Evolutionary conservation across 352 stramenopile genomes (phyloP).

Genomic region (Phytophthora sp.): DNA sequence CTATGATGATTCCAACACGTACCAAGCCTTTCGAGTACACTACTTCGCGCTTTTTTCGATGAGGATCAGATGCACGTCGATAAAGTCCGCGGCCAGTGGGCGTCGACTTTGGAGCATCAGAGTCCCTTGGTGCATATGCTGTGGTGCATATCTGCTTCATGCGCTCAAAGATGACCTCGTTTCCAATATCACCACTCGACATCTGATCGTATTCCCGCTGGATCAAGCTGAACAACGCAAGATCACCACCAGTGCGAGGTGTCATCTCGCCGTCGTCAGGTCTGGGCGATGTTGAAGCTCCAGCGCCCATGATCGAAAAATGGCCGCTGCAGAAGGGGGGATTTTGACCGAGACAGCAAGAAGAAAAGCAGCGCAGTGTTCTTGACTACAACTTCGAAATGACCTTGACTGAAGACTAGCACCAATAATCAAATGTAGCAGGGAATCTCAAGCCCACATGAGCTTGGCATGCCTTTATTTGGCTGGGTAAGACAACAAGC

Average conservation of each 20-base stretch:
- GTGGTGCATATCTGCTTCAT: conserved; percentile 69
- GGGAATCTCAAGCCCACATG: neutral
- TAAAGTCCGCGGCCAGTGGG: conserved; percentile 45
- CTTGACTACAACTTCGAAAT: conserved; percentile 18
- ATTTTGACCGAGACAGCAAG: neutral
- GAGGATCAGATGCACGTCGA: conserved; percentile 55
- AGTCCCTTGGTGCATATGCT: conserved; percentile 50
- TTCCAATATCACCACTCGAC: conserved; percentile 48
- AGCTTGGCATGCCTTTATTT: conserved; percentile 29
- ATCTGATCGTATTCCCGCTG: conserved; percentile 74
- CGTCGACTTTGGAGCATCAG: conserved; percentile 33
- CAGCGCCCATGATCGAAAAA: conserved; percentile 42
- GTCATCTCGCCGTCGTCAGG: conserved; percentile 12
- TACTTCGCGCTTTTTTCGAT: conserved; percentile 75
- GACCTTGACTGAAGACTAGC: neutral
- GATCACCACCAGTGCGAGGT: conserved; percentile 23
- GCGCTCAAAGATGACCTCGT: conserved; percentile 79
- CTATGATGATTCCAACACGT: conserved; percentile 4
- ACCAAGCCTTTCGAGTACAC: conserved; percentile 79
- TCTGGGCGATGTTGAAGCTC: conserved; percentile 38
- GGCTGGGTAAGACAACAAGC: neutral
- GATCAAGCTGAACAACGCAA: conserved; percentile 63
- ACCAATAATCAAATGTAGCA: neutral
- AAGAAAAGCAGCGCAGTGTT: neutral
- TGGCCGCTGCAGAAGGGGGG: neutral